These are phyloP conservation scores for Cephaloascus albidus DNA, from an alignment of 805 yeast genomes.

Conservation along the genomic window DNA sequence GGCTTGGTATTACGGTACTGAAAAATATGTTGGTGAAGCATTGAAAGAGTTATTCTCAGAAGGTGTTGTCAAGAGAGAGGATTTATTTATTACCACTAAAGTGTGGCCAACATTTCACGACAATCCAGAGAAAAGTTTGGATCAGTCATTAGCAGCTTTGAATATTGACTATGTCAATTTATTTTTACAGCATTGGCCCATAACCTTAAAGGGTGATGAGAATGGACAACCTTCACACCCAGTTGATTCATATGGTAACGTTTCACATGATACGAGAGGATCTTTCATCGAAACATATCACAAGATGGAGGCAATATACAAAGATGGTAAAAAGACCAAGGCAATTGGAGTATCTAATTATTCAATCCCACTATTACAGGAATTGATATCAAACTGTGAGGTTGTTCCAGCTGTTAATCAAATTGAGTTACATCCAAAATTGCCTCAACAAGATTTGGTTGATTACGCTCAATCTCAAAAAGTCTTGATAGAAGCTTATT, in stretches of 20 bases:
- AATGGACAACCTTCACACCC: constrained; percentile 30
- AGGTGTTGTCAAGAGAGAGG: constrained; percentile 36
- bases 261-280: constrained; percentile 23
- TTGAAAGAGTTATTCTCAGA: constrained; percentile 18
- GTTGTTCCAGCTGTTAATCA: constrained; percentile 48
- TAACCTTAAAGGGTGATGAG: constrained; percentile 28
- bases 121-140: constrained; percentile 29
- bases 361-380: constrained; percentile 25
- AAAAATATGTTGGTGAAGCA: constrained; percentile 31
- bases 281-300: constrained; percentile 21
- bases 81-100: constrained; percentile 26
- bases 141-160: constrained; percentile 26
- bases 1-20: constrained; percentile 41
- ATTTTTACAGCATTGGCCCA: constrained; percentile 41
- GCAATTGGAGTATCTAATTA: constrained; percentile 56
- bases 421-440: constrained; percentile 27
- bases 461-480: constrained; percentile 24
- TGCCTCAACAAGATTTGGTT: constrained; percentile 29
- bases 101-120: constrained; percentile 35
- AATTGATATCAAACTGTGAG: constrained; percentile 29
- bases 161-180: constrained; percentile 37
- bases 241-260: constrained; percentile 22
- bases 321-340: constrained; percentile 24
- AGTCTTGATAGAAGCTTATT: constrained; percentile 41
- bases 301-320: constrained; percentile 17